These are phyloP conservation scores for Penicillium atrosanguineum DNA, from an alignment of 495 filamentous ascomycete species.

Conservation along the genomic window DNA sequence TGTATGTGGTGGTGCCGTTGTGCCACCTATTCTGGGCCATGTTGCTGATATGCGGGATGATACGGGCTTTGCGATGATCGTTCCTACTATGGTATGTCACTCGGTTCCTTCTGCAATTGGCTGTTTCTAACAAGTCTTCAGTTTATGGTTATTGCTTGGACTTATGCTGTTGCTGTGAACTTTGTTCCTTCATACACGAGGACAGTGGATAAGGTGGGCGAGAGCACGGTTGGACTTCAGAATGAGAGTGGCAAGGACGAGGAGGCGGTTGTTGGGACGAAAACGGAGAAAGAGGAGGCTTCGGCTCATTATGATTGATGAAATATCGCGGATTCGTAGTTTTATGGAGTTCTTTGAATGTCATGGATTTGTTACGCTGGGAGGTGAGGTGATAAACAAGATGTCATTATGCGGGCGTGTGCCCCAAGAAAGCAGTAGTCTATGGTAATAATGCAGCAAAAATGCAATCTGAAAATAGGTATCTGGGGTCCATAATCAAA, in stretches of 20 bases:
- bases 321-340: conserved; percentile 5
- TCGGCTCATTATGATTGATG: background rate
- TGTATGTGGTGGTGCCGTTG: conserved; percentile 54
- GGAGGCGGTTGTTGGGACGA: conserved; percentile 22
- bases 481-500: background rate
- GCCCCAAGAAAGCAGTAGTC: conserved; percentile 4
- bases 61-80: conserved; percentile 53
- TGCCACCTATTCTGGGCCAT: conserved; percentile 49
- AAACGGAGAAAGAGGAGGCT: background rate
- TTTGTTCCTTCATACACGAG: conserved; percentile 58
- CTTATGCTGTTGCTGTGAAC: conserved; percentile 61
- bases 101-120: background rate
- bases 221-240: conserved; percentile 50
- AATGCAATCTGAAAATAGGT: conserved; percentile 1
- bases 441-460: conserved; percentile 5
- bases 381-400: background rate
- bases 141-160: conserved; percentile 54
- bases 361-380: background rate
- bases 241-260: conserved; percentile 20
- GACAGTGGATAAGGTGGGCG: conserved; percentile 58
- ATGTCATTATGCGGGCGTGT: conserved; percentile 2
- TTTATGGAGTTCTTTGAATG: conserved; percentile 9
- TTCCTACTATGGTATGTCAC: conserved; percentile 52
- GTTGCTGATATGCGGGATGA: conserved; percentile 48
- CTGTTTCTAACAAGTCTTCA: conserved; percentile 1